These are phyloP conservation scores for Blastobotrys muscicola DNA, from an alignment of 805 yeast species.

Conservation along the genomic window DNA sequence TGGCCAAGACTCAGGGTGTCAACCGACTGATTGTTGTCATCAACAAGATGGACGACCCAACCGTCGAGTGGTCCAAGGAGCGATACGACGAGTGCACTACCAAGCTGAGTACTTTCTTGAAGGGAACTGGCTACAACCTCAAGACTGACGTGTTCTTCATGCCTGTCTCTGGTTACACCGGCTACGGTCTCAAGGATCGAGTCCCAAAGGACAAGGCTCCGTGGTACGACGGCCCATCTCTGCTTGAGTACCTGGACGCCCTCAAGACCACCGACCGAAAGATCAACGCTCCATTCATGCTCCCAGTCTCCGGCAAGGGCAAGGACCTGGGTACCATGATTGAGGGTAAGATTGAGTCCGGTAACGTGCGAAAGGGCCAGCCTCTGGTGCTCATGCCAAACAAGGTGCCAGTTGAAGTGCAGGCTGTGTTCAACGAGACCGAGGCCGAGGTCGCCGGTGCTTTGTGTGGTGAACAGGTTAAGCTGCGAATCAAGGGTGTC, in stretches of 20 bases:
- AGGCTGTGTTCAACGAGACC: constrained; percentile 85
- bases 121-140: constrained; percentile 71
- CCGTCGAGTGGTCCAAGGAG: constrained; percentile 91
- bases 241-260: constrained; percentile 79
- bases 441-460: constrained; percentile 90
- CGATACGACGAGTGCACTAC: constrained; percentile 92
- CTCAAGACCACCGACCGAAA: constrained; percentile 79
- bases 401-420: constrained; percentile 70
- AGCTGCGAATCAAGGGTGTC: constrained; percentile 84
- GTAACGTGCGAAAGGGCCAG: constrained; percentile 75
- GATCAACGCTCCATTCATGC: constrained; percentile 92
- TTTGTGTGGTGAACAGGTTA: constrained; percentile 93
- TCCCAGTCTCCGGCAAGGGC: constrained; percentile 90
- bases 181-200: constrained; percentile 90
- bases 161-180: constrained; percentile 98
- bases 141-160: constrained; percentile 81
- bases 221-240: constrained; percentile 91
- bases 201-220: constrained; percentile 64
- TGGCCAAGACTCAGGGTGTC: constrained; percentile 98
- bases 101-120: constrained; percentile 65
- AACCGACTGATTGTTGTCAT: constrained; percentile 87
- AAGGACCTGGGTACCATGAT: constrained; percentile 95
- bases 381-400: constrained; percentile 87
- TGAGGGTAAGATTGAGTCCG: constrained; percentile 97
- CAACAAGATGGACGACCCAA: constrained; percentile 98